phyloP scores from a whole-genome alignment of 1,139 yeast species.

The Blastobotrys ciferrii region DNA sequence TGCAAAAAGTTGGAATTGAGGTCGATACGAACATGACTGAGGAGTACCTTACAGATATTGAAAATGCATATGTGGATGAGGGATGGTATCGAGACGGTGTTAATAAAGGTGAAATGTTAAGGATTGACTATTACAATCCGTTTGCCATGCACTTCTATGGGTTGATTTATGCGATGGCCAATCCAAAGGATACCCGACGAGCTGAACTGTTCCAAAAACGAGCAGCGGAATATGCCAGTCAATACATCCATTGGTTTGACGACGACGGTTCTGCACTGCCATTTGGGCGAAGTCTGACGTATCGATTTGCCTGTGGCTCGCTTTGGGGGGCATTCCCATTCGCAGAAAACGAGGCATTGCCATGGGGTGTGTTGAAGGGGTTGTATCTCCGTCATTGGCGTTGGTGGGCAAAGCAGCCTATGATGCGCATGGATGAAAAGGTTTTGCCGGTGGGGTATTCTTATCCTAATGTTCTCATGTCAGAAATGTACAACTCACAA shows the following conservation, averaged over 20 bases:
- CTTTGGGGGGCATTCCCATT: conserved; percentile 37
- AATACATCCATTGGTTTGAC: conserved; percentile 32
- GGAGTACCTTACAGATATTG: conserved; percentile 28
- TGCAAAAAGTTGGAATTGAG: conserved; percentile 30
- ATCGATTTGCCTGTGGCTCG: conserved; percentile 33
- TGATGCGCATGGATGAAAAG: conserved; percentile 29
- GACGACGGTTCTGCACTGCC: conserved; percentile 35
- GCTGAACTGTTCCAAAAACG: conserved; percentile 26
- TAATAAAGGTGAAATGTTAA: conserved; percentile 1
- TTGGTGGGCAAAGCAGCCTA: conserved; percentile 37
- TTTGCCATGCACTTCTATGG: conserved; percentile 38
- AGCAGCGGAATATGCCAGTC: conserved; percentile 28
- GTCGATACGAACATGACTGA: conserved; percentile 26
- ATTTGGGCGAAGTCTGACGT: conserved; percentile 34
- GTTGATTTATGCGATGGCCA: conserved; percentile 28
- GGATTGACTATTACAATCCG: conserved; percentile 35
- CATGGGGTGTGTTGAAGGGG: conserved; percentile 35
- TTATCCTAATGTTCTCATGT: conserved; percentile 34
- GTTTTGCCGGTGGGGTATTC: conserved; percentile 33
- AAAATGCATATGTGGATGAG: conserved; percentile 31
- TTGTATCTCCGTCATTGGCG: conserved; percentile 32
- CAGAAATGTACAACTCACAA: conserved; percentile 35
- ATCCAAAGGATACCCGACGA: conserved; percentile 23
- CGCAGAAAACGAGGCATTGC: conserved; percentile 27
- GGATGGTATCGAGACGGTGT: conserved; percentile 36